These are phyloP conservation scores for Isabelozyma gotoi DNA, from an alignment of 805 yeast species.

Conservation along the genomic window DNA sequence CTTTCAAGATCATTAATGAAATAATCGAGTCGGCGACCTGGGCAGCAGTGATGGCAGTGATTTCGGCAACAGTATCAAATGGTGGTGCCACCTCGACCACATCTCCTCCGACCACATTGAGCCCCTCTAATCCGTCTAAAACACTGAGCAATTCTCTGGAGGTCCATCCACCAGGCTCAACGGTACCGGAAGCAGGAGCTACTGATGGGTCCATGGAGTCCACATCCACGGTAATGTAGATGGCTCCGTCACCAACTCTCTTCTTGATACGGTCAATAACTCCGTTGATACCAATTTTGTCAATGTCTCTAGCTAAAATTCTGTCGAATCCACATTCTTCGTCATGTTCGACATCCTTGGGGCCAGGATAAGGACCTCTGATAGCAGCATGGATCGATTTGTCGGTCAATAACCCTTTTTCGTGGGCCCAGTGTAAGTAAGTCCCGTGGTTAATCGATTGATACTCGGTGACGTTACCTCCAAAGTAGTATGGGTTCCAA, in stretches of 20 bases:
- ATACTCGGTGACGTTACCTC: constrained; percentile 11
- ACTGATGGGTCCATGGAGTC: constrained; percentile 9
- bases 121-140: constrained; percentile 25
- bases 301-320: constrained; percentile 9
- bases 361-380: constrained; percentile 9
- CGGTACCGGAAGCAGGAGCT: constrained; percentile 10
- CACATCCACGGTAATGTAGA: constrained; percentile 9
- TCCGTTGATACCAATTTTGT: constrained; percentile 8
- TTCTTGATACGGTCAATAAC: constrained; percentile 8
- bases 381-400: constrained; percentile 10
- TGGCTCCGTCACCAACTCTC: constrained; percentile 6
- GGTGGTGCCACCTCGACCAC: constrained; percentile 31
- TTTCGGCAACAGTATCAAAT: constrained; percentile 23
- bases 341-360: constrained; percentile 9
- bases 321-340: constrained; percentile 11
- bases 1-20: constrained; percentile 18
- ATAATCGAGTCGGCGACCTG: constrained; percentile 21
- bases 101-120: constrained; percentile 27
- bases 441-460: constrained; percentile 12
- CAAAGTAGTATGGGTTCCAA: constrained; percentile 8
- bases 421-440: constrained; percentile 11
- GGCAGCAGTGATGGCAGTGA: constrained; percentile 26
- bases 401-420: constrained; percentile 8
- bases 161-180: constrained; percentile 11
- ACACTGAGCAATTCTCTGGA: constrained; percentile 16